Percentiles rank a stretch among this genome's conserved stretches.
phyloP scores from a whole-genome alignment of 139 green algal species.

The Chlorella ohadii region DNA sequence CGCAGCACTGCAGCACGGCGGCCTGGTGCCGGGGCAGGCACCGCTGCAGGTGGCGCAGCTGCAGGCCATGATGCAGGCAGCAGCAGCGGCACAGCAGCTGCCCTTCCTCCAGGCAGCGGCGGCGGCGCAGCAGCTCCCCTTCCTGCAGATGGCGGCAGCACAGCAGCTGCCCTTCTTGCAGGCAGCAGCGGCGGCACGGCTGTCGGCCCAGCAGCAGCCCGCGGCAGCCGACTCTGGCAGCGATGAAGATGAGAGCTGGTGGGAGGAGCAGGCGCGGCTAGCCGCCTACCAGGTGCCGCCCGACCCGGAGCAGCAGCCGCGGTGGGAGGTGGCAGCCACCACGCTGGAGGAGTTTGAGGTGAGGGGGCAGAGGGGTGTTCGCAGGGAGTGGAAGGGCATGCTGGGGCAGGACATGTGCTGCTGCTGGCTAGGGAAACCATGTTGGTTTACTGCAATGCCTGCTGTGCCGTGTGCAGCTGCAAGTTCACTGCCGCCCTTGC shows the following conservation, averaged over 20 bases:
- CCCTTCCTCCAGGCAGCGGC: not conserved
- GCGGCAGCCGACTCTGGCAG: not conserved
- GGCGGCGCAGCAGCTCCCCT: not conserved
- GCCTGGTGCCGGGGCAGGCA: not conserved
- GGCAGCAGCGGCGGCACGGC: not conserved
- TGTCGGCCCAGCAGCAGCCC: not conserved
- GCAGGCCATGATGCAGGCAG: conserved; percentile 8
- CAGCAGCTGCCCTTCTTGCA: not conserved
- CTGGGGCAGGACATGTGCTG: too few relatives aligned
- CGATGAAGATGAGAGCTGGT: not conserved
- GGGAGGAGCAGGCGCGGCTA: not conserved
- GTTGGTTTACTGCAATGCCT: too few relatives aligned
- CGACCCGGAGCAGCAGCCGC: not conserved
- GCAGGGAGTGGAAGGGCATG: not conserved
- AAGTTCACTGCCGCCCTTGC: too few relatives aligned
- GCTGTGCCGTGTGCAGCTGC: too few relatives aligned
- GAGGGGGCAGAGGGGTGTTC: not conserved
- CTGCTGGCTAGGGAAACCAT: too few relatives aligned
- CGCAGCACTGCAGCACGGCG: not conserved
- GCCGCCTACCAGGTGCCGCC: conserved; percentile 7
- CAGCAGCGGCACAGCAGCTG: not conserved
- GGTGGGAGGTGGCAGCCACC: conserved; percentile 39
- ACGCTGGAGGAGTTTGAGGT: conserved; percentile 36
- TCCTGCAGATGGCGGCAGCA: not conserved
- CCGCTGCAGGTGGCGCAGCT: not conserved